These are phyloP conservation scores for Myotisia sp. DNA, from an alignment of 2,329 filamentous ascomycete species.

Conservation along the genomic window DNA sequence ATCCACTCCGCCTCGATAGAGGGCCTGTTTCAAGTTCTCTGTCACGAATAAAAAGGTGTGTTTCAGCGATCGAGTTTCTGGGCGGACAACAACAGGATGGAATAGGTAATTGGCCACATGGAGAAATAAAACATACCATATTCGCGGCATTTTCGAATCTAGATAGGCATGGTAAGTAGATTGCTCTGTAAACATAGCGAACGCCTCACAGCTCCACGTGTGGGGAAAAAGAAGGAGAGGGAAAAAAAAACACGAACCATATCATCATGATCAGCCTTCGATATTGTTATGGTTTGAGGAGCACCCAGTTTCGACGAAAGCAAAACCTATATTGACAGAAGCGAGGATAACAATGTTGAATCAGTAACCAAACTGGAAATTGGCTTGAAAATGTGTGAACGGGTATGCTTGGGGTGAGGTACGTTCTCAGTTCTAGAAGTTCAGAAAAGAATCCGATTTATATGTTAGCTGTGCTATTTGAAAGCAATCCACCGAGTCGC, in stretches of 20 bases:
- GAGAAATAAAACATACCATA: slow-evolving; percentile 19
- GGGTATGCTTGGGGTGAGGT: no score
- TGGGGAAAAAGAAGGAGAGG: no score
- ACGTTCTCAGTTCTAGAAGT: slow-evolving; percentile 9
- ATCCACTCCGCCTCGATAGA: slow-evolving; percentile 38
- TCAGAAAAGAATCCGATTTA: no score
- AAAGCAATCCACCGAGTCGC: not conserved
- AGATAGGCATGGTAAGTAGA: slow-evolving; percentile 5
- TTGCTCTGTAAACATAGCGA: slow-evolving; percentile 5
- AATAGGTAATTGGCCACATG: no score
- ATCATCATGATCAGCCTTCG: slow-evolving; percentile 46
- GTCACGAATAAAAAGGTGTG: slow-evolving; percentile 2
- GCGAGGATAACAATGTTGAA: no score
- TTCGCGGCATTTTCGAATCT: slow-evolving; percentile 18
- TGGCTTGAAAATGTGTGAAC: no score
- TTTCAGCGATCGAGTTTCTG: slow-evolving; percentile 2
- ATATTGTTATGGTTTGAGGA: slow-evolving; percentile 39
- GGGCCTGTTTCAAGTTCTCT: slow-evolving; percentile 36
- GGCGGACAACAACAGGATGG: no score
- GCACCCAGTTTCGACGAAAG: no score
- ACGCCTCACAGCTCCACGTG: no score
- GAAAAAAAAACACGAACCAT: slow-evolving; percentile 34
- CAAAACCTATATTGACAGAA: no score
- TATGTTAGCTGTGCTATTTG: slow-evolving; percentile 2
- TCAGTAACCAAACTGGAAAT: no score